These are phyloP conservation scores for Catunica adiposa DNA, from an alignment of 2,329 filamentous ascomycete genomes.

Conservation along the genomic window DNA sequence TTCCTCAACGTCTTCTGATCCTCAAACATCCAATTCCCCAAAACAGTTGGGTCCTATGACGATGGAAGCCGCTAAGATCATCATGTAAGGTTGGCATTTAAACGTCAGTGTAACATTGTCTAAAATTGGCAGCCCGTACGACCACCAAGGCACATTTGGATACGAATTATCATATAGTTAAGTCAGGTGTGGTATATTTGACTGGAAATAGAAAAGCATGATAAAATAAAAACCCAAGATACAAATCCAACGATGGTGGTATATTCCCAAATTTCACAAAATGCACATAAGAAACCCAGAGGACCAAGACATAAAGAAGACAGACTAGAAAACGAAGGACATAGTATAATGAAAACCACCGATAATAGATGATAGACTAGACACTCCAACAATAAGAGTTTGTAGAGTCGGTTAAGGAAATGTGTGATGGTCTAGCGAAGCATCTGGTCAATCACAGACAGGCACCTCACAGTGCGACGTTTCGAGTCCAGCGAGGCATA, in stretches of 20 bases:
- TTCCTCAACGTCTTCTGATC: background rate
- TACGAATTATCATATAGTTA: too few species aligned
- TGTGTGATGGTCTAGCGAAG: too few species aligned
- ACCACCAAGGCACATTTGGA: too few species aligned
- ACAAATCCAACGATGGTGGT: background rate
- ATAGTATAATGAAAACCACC: background rate
- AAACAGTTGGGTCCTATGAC: background rate
- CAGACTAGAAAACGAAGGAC: background rate
- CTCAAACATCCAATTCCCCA: background rate
- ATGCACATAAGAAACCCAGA: conserved; percentile 1
- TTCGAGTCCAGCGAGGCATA: too few species aligned
- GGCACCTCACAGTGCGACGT: too few species aligned
- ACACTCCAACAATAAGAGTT: too few species aligned
- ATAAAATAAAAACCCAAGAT: background rate
- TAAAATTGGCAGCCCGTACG: too few species aligned
- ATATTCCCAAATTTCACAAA: background rate
- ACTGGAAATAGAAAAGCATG: background rate
- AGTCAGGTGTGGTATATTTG: background rate
- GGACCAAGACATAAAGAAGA: background rate
- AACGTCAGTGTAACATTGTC: too few species aligned
- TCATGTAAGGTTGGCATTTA: too few species aligned
- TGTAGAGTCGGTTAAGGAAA: too few species aligned
- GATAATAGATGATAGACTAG: background rate
- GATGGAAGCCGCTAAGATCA: too few species aligned
- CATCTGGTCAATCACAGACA: background rate